Evolutionary conservation across 2,329 filamentous ascomycete species (phyloP).

Genomic region (Pseudogymnoascus sp.): DNA sequence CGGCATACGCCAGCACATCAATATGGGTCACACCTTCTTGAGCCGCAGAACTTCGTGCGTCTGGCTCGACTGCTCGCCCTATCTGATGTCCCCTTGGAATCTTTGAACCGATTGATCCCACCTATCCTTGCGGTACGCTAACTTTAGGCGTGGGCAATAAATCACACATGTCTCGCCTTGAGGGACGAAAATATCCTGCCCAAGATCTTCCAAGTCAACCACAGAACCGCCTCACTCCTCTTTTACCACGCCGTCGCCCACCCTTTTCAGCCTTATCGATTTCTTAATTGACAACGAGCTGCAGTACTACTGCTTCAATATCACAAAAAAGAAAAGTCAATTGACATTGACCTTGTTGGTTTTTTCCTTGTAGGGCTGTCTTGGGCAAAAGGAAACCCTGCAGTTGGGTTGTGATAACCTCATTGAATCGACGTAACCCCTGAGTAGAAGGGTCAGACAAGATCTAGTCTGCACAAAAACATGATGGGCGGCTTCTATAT

Average conservation of each 20-base stretch:
- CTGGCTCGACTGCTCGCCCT: constrained; percentile 34
- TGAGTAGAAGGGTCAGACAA: constrained; percentile 10
- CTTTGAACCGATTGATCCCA: constrained; percentile 26
- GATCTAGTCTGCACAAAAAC: constrained; percentile 13
- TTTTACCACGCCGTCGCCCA: constrained; percentile 29
- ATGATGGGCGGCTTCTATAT: constrained; percentile 42
- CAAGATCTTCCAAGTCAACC: constrained; percentile 29
- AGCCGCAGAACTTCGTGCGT: constrained; percentile 51
- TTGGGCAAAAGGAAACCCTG: constrained; percentile 23
- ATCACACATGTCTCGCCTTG: constrained; percentile 57
- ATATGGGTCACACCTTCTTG: constrained; percentile 59
- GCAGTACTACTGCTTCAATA: constrained; percentile 7
- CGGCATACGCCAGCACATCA: constrained; percentile 85
- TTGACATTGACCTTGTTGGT: constrained; percentile 27
- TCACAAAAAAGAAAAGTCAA: constrained; percentile 11
- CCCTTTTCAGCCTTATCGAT: constrained; percentile 29
- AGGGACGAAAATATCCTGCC: constrained; percentile 38
- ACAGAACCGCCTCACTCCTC: constrained; percentile 32
- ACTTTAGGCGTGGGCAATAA: constrained; percentile 46
- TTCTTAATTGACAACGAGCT: constrained; percentile 18
- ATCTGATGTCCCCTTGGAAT: constrained; percentile 31
- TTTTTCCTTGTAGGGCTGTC: constrained; percentile 33
- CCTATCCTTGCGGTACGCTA: constrained; percentile 31
- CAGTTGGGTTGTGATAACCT: constrained; percentile 12
- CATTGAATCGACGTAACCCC: constrained; percentile 1